phyloP scores from a whole-genome alignment of 805 yeast genomes.

The Clavispora vitiphila region DNA sequence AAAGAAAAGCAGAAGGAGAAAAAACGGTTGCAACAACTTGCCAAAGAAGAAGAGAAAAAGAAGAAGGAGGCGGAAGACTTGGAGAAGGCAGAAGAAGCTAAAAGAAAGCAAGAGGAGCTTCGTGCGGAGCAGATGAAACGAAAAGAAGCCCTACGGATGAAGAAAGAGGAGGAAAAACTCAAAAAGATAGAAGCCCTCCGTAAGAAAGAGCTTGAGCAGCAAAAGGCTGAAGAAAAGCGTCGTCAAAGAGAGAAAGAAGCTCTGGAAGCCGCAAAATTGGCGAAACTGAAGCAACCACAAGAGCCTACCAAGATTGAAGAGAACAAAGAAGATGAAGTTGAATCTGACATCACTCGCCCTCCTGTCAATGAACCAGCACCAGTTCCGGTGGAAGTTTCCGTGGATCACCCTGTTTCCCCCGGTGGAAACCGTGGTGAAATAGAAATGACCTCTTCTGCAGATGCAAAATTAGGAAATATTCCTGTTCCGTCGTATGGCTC shows the following conservation, averaged over 20 bases:
- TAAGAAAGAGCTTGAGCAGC: conserved; percentile 10
- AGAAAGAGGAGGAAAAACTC: conserved; percentile 46
- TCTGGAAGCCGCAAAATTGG: background rate
- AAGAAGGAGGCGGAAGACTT: conserved; percentile 51
- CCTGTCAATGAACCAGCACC: too few species aligned
- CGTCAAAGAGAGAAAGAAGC: conserved; percentile 13
- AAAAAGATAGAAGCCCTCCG: conserved; percentile 33
- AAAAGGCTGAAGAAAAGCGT: conserved; percentile 18
- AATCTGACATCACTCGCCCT: too few species aligned
- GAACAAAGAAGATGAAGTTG: too few species aligned
- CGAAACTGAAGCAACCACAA: background rate
- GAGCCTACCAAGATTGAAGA: background rate
- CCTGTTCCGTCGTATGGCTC: background rate
- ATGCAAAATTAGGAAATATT: background rate
- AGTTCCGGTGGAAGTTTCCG: too few species aligned
- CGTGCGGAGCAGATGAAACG: conserved; percentile 34
- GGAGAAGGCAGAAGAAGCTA: conserved; percentile 26
- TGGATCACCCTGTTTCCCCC: too few species aligned
- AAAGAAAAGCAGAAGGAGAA: conserved; percentile 69
- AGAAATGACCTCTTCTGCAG: too few species aligned
- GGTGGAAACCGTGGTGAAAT: too few species aligned
- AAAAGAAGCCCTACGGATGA: conserved; percentile 34
- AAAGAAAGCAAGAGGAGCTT: conserved; percentile 28
- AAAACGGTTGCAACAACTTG: conserved; percentile 55
- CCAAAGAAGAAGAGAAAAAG: conserved; percentile 57